These are phyloP conservation scores for Epichloe elymi DNA, from an alignment of 2,329 filamentous ascomycete species.

Conservation along the genomic window DNA sequence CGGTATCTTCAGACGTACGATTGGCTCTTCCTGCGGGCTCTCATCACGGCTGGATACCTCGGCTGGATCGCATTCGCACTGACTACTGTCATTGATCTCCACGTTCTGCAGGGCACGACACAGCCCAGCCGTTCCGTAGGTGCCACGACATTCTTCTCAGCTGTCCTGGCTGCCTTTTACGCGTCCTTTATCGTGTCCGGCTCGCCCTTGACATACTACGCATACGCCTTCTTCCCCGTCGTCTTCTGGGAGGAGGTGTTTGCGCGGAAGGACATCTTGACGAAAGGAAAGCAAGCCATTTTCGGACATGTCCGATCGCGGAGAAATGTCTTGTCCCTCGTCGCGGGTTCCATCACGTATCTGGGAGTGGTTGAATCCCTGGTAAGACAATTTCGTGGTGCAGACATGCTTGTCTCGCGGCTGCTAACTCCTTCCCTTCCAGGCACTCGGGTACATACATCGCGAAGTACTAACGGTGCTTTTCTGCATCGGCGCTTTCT, in stretches of 20 bases:
- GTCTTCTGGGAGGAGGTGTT: conserved; percentile 45
- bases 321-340: too few species aligned
- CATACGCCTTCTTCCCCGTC: conserved; percentile 37
- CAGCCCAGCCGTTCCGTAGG: conserved; percentile 43
- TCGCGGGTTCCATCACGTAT: too few species aligned
- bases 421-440: too few species aligned
- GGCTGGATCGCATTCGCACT: conserved; percentile 93
- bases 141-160: conserved; percentile 52
- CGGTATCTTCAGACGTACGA: conserved; percentile 96
- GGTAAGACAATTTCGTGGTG: conserved; percentile 28
- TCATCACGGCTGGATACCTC: conserved; percentile 86
- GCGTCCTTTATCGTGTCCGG: conserved; percentile 67
- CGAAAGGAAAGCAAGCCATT: conserved; percentile 10
- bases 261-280: conserved; percentile 44
- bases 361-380: conserved; percentile 40
- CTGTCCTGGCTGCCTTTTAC: conserved; percentile 61
- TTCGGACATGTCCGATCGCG: too few species aligned
- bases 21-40: conserved; percentile 83
- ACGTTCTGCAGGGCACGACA: conserved; percentile 11
- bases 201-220: conserved; percentile 76
- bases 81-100: conserved; percentile 65
- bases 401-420: too few species aligned
- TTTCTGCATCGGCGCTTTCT: conserved; percentile 29
- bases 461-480: conserved; percentile 75
- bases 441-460: conserved; percentile 52